Conservation (phyloP, 106 monocot species). For the Dendrobium catenatum region DNA sequence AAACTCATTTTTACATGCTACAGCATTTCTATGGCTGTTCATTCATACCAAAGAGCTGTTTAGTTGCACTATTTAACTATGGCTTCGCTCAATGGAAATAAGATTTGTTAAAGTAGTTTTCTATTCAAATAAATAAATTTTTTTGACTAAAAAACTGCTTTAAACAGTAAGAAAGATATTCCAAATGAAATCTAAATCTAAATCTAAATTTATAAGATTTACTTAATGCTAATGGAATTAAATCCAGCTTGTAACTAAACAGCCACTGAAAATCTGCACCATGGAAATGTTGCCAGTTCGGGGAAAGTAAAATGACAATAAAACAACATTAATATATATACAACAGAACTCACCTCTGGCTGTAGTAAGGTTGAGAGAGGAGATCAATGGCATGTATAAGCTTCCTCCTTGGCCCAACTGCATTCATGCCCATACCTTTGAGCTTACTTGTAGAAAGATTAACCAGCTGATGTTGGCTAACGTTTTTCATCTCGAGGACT, state of each 20-base stretch:
- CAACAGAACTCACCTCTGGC: not conserved
- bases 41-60: too few species aligned
- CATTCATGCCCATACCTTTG: constrained; percentile 59
- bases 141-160: too few species aligned
- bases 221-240: not conserved
- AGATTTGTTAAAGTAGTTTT: too few species aligned
- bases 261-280: not conserved
- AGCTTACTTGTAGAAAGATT: constrained; percentile 55
- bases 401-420: constrained; percentile 79
- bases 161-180: too few species aligned
- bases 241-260: not conserved
- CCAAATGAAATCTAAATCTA: too few species aligned
- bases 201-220: not conserved
- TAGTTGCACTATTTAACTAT: too few species aligned
- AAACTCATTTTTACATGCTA: too few species aligned
- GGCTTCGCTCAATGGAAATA: too few species aligned
- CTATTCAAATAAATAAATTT: too few species aligned
- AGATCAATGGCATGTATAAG: constrained; percentile 58
- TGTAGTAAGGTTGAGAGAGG: constrained; percentile 38
- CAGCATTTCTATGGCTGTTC: too few species aligned
- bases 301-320: too few species aligned
- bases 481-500: constrained; percentile 41
- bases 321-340: not conserved
- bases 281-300: not conserved
- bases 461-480: constrained; percentile 41